Evolutionary conservation across 2,329 filamentous ascomycete species (phyloP).

Genomic region (Xylariales sp.): DNA sequence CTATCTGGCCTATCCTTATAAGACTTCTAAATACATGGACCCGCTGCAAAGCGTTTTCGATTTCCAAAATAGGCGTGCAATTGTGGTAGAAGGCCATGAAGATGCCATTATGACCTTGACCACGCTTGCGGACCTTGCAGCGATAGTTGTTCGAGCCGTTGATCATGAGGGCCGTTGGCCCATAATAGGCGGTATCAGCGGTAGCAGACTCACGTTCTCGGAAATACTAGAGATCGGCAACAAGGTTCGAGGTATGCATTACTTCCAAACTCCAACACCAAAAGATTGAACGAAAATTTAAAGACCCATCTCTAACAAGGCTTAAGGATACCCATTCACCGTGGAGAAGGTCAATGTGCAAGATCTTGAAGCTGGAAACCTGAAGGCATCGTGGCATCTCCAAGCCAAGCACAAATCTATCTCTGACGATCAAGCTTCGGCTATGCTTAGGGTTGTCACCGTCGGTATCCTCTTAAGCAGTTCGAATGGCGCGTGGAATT

Average conservation of each 20-base stretch:
- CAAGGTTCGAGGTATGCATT: conserved; percentile 33
- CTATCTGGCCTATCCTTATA: conserved; percentile 47
- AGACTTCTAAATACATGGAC: conserved; percentile 38
- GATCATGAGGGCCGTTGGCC: conserved; percentile 42
- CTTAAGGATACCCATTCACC: conserved; percentile 29
- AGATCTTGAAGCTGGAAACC: conserved; percentile 40
- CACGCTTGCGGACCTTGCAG: conserved; percentile 36
- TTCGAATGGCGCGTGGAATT: conserved; percentile 35
- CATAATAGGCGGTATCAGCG: conserved; percentile 32
- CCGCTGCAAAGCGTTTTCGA: conserved; percentile 33
- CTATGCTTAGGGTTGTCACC: conserved; percentile 30
- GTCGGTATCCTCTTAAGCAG: conserved; percentile 37
- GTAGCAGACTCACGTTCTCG: conserved; percentile 27
- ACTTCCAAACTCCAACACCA: no score
- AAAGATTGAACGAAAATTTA: no score
- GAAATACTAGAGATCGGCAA: conserved; percentile 34
- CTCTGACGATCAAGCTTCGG: conserved; percentile 25
- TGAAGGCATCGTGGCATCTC: conserved; percentile 37
- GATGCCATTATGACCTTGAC: conserved; percentile 39
- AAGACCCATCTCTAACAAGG: no score
- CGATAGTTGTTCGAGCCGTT: conserved; percentile 31
- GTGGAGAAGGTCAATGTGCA: conserved; percentile 40
- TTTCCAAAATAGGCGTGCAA: conserved; percentile 34
- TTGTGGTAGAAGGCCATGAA: conserved; percentile 37
- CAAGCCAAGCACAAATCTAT: conserved; percentile 23